A percentile compares a stretch with the other conserved stretches of the same genome.
phyloP scores from a whole-genome alignment of 495 filamentous ascomycete species.

The Penicillium antarcticum region DNA sequence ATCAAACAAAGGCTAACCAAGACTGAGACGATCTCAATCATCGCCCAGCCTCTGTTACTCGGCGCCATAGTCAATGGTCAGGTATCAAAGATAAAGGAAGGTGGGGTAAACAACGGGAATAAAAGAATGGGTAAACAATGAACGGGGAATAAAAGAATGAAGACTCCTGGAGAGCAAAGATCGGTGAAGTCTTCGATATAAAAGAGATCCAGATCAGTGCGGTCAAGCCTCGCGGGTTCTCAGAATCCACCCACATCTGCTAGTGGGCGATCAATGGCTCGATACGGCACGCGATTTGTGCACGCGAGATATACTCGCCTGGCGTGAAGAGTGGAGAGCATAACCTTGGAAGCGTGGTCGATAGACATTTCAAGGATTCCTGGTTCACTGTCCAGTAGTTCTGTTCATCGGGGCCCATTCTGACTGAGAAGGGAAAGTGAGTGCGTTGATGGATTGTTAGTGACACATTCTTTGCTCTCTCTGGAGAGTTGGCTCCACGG shows the following conservation, averaged over 20 bases:
- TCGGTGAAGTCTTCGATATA: slow-evolving; percentile 16
- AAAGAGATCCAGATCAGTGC: slow-evolving; percentile 2
- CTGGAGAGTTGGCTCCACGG: background rate
- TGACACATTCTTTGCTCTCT: no score
- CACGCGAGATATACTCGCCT: background rate
- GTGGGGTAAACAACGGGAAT: background rate
- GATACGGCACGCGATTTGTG: background rate
- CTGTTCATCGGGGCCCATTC: background rate
- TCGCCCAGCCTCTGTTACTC: slow-evolving; percentile 28
- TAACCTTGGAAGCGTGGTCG: background rate
- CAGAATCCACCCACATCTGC: slow-evolving; percentile 1
- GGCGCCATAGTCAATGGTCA: slow-evolving; percentile 31
- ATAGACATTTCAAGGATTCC: no score
- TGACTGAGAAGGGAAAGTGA: background rate
- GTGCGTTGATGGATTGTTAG: no score
- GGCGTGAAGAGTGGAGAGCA: background rate
- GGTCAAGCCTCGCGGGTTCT: background rate
- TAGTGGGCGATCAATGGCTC: slow-evolving; percentile 5
- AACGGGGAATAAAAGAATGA: slow-evolving; percentile 5
- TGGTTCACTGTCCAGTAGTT: no score
- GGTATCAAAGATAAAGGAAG: slow-evolving; percentile 1
- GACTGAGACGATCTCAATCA: slow-evolving; percentile 35
- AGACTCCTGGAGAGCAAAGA: slow-evolving; percentile 6
- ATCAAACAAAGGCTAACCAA: slow-evolving; percentile 35
- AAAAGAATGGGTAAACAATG: slow-evolving; percentile 3